Evolutionary conservation across 441 rosid species (phyloP).

Genomic region (Theobroma grandiflorum): DNA sequence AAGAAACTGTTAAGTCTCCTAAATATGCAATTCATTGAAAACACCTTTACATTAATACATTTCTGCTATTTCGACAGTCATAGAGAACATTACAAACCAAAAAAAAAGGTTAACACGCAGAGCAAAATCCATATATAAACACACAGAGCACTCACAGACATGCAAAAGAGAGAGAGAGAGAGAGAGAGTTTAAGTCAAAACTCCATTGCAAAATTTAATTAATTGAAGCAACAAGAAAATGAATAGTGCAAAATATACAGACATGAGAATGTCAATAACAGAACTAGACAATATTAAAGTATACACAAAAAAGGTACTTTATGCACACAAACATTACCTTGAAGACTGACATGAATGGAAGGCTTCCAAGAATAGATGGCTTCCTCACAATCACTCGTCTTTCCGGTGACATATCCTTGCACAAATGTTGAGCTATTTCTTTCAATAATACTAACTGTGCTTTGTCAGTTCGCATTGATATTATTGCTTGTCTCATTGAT

Average conservation of each 20-base stretch:
- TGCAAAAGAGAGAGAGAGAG: neutral
- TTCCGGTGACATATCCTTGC: constrained; percentile 75
- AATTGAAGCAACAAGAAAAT: neutral
- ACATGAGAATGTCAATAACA: constrained; percentile 4
- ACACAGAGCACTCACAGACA: neutral
- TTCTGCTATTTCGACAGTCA: neutral
- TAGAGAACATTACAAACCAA: neutral
- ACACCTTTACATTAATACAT: neutral
- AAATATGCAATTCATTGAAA: constrained; percentile 4
- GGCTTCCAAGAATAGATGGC: constrained; percentile 52
- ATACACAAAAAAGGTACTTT: neutral
- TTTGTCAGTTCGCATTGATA: constrained; percentile 96
- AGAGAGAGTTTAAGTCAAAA: neutral
- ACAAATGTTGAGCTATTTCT: constrained; percentile 94
- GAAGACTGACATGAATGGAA: constrained; percentile 67
- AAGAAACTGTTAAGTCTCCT: neutral
- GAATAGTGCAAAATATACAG: neutral
- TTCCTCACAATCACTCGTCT: constrained; percentile 58
- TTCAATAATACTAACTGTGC: constrained; percentile 87
- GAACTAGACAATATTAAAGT: neutral
- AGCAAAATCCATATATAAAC: too few species aligned
- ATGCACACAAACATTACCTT: constrained; percentile 56
- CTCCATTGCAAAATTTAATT: neutral
- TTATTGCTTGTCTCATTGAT: constrained; percentile 92
- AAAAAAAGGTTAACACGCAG: neutral